Evolutionary conservation across 2,329 filamentous ascomycete species (phyloP).

Genomic region (Sclerotinia trifoliorum): DNA sequence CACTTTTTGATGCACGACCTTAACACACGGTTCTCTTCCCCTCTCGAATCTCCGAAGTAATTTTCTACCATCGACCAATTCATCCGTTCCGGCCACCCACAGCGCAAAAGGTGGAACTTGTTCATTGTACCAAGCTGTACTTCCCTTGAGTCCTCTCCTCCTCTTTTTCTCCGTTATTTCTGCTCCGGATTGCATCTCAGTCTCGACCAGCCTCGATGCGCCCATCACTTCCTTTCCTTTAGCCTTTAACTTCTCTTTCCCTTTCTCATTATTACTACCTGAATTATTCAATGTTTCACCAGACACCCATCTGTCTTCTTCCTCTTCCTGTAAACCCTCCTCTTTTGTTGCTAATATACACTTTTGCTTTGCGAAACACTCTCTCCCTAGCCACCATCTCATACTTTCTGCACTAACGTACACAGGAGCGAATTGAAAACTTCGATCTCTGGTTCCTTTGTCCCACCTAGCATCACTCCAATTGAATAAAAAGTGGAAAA

Average conservation of each 20-base stretch:
- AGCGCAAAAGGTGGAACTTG: constrained; percentile 79
- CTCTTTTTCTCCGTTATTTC: constrained; percentile 29
- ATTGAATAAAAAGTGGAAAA: constrained; percentile 85
- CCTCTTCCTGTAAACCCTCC: constrained; percentile 61
- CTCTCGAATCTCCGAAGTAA: constrained; percentile 72
- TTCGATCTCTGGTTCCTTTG: constrained; percentile 69
- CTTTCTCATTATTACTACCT: not conserved
- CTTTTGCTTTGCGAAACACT: constrained; percentile 81
- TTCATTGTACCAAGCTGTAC: constrained; percentile 77
- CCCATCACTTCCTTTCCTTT: not conserved
- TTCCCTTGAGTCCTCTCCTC: constrained; percentile 43
- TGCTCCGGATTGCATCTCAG: constrained; percentile 40
- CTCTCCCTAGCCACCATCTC: constrained; percentile 91
- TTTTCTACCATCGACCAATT: constrained; percentile 77
- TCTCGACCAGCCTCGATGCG: constrained; percentile 15
- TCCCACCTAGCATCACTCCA: constrained; percentile 90
- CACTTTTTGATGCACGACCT: constrained; percentile 76
- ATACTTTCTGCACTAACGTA: constrained; percentile 88
- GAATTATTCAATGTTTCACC: constrained; percentile 18
- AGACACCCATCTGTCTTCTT: constrained; percentile 42
- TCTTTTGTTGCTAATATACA: constrained; percentile 83
- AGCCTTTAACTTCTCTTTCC: not conserved
- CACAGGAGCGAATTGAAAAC: constrained; percentile 91
- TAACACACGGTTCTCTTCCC: constrained; percentile 77
- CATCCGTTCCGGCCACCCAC: constrained; percentile 82